Base-by-base conservation (phyloP, 306 rosid genomes). In the Lathyrus aphaca region DNA sequence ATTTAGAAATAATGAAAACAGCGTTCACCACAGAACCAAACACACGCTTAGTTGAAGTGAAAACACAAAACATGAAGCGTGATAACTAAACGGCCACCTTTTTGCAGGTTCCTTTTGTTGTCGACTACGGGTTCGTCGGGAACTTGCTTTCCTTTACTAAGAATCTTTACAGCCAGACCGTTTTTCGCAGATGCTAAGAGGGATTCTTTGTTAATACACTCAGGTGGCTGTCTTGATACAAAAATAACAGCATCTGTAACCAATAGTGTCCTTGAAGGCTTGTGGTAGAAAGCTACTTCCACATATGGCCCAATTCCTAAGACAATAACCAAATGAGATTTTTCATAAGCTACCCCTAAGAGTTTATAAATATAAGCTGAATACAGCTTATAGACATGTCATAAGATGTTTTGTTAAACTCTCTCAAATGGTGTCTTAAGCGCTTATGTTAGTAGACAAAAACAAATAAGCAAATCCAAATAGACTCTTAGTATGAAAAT, bases 271-370 rank as follows among this genome's bases (percentile, higher is more conserved):
- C 83, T 86, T 48, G 95, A 95, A 60, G 81, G 88, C 78, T 91
- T 95, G 68, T 95, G 99, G 66, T 87, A 91, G 81, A 94, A 95
- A 79, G 97, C 99, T 44, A 86, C 97, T 75, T 94, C 99, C 72
- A 91, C 99, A 54, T 94, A 94, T 3, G 95, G 99, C 8, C 96
- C 99, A 72, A 95, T 94, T 65, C 97, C 99, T 94, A 80, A 79
- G 62, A 72, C 23, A 74, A 56, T 39, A 64, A 79, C 68, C n/a
- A 86, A 81, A 79, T 74, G 68, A 72, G 61, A 64, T 57, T 78
- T 50, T 43, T 55, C 18, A 25, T 55, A 27, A 55, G 38, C 62
- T 25, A 55, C 13, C 5, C 2, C 13, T 6, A 16, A 27, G 11
- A 27, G 18, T 3, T 56, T 27, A 56, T 27, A 17, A 9, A 56